These are phyloP conservation scores for Cryptococcus amylolentus DNA, from an alignment of 1,284 basidiomycete species.

Conservation along the genomic window DNA sequence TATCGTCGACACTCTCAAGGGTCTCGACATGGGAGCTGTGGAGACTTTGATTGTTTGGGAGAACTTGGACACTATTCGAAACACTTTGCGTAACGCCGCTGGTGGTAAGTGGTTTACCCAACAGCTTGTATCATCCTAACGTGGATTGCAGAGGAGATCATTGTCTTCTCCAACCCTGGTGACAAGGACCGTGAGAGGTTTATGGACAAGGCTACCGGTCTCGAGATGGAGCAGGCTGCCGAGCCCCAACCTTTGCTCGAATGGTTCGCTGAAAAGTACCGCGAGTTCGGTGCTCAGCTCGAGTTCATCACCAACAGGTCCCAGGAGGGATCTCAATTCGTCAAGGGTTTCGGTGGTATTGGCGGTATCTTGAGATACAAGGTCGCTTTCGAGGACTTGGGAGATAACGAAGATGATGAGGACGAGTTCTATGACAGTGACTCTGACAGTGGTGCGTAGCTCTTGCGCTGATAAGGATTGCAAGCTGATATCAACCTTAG, in stretches of 20 bases:
- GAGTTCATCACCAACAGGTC: slow-evolving; percentile 66
- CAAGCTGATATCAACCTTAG: slow-evolving; percentile 13
- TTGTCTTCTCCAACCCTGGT: slow-evolving; percentile 73
- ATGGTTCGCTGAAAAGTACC: slow-evolving; percentile 99
- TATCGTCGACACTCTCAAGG: slow-evolving; percentile 94
- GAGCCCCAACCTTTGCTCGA: slow-evolving; percentile 85
- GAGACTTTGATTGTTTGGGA: slow-evolving; percentile 99
- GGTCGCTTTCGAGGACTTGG: slow-evolving; percentile 82
- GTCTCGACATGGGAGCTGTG: slow-evolving; percentile 91
- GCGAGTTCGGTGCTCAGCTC: slow-evolving; percentile 90
- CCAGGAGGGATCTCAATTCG: slow-evolving; percentile 98
- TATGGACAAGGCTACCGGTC: slow-evolving; percentile 86
- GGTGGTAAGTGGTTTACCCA: slow-evolving; percentile 60
- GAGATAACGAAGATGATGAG: slow-evolving; percentile 59
- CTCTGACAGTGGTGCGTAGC: slow-evolving; percentile 40
- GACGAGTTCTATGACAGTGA: slow-evolving; percentile 53
- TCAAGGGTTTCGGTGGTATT: slow-evolving; percentile 97
- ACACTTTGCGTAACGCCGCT: slow-evolving; percentile 81
- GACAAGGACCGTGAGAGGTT: slow-evolving; percentile 87
- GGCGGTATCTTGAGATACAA: slow-evolving; percentile 91
- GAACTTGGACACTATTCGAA: slow-evolving; percentile 83
- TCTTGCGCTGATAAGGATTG: background rate
- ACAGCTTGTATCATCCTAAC: background rate
- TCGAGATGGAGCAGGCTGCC: slow-evolving; percentile 85
- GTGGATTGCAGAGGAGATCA: slow-evolving; percentile 60